Conservation (phyloP, 179 eudicot genomes). For the Actinidia polygama region DNA sequence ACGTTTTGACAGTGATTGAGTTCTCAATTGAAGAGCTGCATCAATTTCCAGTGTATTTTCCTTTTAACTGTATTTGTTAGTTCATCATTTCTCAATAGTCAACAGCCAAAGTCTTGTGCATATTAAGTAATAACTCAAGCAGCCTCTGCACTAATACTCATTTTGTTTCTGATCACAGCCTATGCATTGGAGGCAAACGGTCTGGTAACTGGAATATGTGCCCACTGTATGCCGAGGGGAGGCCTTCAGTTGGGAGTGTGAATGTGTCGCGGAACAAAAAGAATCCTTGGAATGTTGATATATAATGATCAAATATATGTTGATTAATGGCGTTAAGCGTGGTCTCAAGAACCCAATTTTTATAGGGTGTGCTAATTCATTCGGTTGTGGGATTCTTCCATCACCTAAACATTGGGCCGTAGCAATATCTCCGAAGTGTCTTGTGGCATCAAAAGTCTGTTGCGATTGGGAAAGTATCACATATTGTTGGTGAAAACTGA, state of each 20-base stretch:
- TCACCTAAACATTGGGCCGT: background rate
- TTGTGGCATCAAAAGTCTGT: background rate
- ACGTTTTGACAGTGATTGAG: no score
- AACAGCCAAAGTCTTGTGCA: no score
- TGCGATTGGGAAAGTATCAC: background rate
- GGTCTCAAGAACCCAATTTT: conserved; percentile 77
- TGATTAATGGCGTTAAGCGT: conserved; percentile 62
- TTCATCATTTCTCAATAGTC: no score
- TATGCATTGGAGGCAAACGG: conserved; percentile 98
- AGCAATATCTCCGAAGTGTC: background rate
- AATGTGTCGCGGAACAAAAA: conserved; percentile 86
- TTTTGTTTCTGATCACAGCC: conserved; percentile 44
- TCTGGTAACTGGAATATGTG: conserved; percentile 88
- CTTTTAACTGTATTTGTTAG: no score
- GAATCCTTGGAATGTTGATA: conserved; percentile 94
- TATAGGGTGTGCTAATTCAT: conserved; percentile 87
- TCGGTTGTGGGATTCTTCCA: background rate
- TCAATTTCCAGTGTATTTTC: no score
- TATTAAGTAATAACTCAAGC: no score
- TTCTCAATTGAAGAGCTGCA: no score
- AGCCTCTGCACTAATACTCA: no score
- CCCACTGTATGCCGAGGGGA: conserved; percentile 89
- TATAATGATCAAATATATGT: conserved; percentile 72
- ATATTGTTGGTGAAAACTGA: no score
- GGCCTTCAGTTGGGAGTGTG: conserved; percentile 69